These are phyloP conservation scores for Trapa incisa DNA, from an alignment of 345 rosid species.

Conservation along the genomic window DNA sequence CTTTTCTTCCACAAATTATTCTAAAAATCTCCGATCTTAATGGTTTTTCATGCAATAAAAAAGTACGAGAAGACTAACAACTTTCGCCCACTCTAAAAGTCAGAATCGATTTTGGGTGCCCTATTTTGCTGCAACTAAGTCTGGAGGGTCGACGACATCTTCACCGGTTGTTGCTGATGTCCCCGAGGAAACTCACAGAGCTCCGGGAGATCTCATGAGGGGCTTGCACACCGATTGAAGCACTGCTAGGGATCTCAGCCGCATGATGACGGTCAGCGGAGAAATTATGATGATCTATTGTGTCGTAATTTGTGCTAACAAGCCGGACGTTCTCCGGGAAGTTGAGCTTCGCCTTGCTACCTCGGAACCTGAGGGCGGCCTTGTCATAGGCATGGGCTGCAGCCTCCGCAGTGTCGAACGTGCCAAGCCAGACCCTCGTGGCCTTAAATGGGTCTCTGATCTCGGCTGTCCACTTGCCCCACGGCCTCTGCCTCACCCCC, in stretches of 20 bases:
- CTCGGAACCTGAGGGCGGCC: conserved; percentile 77
- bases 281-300: not conserved
- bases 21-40: too few relatives aligned
- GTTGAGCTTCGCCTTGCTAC: conserved; percentile 90
- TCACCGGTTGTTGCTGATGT: too few relatives aligned
- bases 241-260: not conserved
- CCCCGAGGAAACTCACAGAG: too few relatives aligned
- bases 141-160: too few relatives aligned
- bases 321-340: conserved; percentile 73
- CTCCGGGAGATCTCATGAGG: too few relatives aligned
- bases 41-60: too few relatives aligned
- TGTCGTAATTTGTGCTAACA: not conserved
- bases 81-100: too few relatives aligned
- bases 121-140: too few relatives aligned
- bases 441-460: conserved; percentile 87
- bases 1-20: too few relatives aligned
- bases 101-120: too few relatives aligned
- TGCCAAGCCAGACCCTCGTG: conserved; percentile 86
- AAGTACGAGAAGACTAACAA: too few relatives aligned
- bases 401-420: conserved; percentile 75
- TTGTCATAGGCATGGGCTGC: conserved; percentile 86
- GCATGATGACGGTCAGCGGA: not conserved
- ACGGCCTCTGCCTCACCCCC: conserved; percentile 89
- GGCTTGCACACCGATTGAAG: not conserved
- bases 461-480: conserved; percentile 99